Conservation (phyloP, 2,329 filamentous ascomycete species). For the Ophiostoma sp. region DNA sequence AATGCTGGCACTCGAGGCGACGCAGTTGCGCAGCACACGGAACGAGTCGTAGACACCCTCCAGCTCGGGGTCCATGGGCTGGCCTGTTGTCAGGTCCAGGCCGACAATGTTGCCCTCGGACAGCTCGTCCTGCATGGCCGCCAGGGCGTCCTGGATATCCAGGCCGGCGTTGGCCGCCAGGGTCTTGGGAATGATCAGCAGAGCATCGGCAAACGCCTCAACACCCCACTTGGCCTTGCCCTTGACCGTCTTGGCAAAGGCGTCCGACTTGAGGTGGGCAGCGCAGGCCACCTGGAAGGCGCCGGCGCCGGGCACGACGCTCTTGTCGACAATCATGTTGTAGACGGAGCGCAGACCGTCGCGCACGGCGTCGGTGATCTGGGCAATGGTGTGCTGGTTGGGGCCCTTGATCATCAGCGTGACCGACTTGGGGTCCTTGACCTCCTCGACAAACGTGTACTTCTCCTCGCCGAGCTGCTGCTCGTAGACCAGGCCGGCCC, state of each 20-base stretch:
- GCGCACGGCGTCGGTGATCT: constrained; percentile 92
- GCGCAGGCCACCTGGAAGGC: constrained; percentile 95
- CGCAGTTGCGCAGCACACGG: constrained; percentile 85
- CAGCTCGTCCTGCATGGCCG: constrained; percentile 78
- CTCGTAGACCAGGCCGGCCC: constrained; percentile 95
- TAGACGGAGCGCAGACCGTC: constrained; percentile 94
- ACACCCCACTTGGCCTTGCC: constrained; percentile 98
- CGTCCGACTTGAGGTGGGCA: constrained; percentile 77
- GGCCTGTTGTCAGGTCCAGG: constrained; percentile 77
- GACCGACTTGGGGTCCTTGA: constrained; percentile 97
- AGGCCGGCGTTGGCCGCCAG: constrained; percentile 93
- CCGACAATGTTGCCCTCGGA: constrained; percentile 80
- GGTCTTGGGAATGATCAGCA: constrained; percentile 95
- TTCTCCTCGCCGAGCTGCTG: constrained; percentile 98
- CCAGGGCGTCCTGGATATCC: constrained; percentile 92
- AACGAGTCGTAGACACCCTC: constrained; percentile 95
- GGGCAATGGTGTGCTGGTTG: constrained; percentile 91
- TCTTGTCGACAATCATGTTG: constrained; percentile 99
- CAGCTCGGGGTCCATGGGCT: constrained; percentile 91
- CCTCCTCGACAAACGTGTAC: constrained; percentile 97
- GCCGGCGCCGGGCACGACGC: constrained; percentile 88
- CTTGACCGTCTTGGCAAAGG: constrained; percentile 85
- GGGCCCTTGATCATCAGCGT: constrained; percentile 97
- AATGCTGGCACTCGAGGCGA: constrained; percentile 91
- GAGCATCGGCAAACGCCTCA: constrained; percentile 86